Conservation (phyloP, 345 rosid species). For the Gossypium mustelinum region DNA sequence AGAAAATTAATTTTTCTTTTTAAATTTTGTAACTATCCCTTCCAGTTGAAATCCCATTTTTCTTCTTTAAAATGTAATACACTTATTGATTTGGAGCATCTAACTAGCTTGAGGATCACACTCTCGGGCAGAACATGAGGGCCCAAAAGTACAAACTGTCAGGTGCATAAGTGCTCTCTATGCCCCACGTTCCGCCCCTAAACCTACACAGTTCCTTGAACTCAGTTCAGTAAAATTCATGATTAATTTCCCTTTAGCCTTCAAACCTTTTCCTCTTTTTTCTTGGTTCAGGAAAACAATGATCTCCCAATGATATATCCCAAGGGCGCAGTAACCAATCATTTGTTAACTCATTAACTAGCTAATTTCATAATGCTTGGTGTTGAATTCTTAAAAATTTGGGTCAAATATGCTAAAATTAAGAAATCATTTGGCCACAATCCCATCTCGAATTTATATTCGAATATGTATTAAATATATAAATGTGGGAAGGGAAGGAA, state of each 20-base stretch:
- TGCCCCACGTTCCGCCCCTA: constrained; percentile 20
- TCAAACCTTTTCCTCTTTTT: not conserved
- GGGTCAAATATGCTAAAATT: not conserved
- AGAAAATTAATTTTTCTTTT: too few relatives aligned
- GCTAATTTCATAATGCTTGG: not conserved
- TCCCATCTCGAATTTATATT: too few relatives aligned
- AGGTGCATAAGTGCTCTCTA: constrained; percentile 8
- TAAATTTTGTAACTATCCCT: too few relatives aligned
- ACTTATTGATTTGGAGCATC: too few relatives aligned
- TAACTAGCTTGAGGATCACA: not conserved
- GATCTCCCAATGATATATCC: constrained; percentile 4
- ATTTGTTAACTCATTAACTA: not conserved
- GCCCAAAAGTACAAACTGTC: constrained; percentile 13
- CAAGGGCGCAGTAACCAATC: not conserved
- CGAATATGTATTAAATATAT: too few relatives aligned
- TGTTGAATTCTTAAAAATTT: not conserved
- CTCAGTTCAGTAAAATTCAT: not conserved
- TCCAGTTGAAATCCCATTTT: too few relatives aligned
- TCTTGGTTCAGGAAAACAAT: not conserved
- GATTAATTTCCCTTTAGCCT: constrained; percentile 2
- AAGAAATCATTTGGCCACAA: not conserved
- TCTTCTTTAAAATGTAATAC: too few relatives aligned
- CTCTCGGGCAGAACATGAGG: not conserved
- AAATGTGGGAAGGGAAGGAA: too few relatives aligned
- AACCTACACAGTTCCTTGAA: not conserved